Base-by-base conservation (phyloP, 2,329 filamentous ascomycete species). In the Cladosporium sp. region DNA sequence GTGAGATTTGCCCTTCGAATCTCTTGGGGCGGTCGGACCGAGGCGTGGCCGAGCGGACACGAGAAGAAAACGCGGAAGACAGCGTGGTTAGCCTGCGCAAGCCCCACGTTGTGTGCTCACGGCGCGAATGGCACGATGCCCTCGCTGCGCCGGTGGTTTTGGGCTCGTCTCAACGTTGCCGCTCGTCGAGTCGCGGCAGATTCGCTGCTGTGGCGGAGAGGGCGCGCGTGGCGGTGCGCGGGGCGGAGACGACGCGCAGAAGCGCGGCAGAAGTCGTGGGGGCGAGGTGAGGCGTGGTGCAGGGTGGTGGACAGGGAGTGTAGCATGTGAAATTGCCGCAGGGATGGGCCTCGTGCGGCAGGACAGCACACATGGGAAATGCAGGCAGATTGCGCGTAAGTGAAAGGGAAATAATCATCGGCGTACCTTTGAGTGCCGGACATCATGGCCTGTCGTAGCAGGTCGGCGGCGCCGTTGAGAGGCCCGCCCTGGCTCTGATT, bases 371-470 rank as follows among this genome's bases (percentile, higher is more conserved):
- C 28, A 55, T 29, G 29, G 21, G 31, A 55, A 55, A 55, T 18
- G 18, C 18, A 18, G 50, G 23, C n/a, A 29, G 58, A 44, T 11
- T 33, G 58, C 40, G 44, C 26, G 55, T 40, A 33, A 33, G 33
- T 57, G 33, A 14, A 37, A n/a, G 29, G 26, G 29, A 33, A 31
- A 23, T 18, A 14, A 6, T 21, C 52, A 33, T 70, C 52, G 2
- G 70, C 84, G 82, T 82, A 88, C 85, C 82, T 84, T 74, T 84
- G 84, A 5, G 59, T 52, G 59, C 59, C 59, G 11, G 59, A 50
- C 75, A 83, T 77, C 77, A 85, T 82, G 66, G 84, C 81, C 77
- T 87, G 86, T 73, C 85, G 82, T 72, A 86, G 78, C 76, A 86
- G 77, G 72, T 87, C 85, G 61, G 83, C 82, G 64, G 86, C 84